Percentiles rank a stretch among this genome's conserved stretches.
Evolutionary conservation across 1,139 yeast species (phyloP).

Genomic region (Geotrichum candidum): DNA sequence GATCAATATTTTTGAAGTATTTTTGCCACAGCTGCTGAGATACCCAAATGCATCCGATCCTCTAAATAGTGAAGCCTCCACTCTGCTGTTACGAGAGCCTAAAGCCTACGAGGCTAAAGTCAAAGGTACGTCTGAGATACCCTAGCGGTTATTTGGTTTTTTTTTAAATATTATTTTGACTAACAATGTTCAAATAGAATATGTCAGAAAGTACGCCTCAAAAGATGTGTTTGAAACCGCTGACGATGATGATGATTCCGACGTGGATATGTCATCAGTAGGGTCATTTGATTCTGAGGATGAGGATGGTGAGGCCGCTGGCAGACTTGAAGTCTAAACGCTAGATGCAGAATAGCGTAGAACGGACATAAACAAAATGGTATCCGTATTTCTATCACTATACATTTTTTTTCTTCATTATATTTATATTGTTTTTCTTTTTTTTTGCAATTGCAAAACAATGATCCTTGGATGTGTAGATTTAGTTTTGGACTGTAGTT

Average conservation of each 20-base stretch:
- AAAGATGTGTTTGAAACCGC: slow-evolving; percentile 35
- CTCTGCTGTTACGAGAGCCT: slow-evolving; percentile 68
- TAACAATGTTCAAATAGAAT: slow-evolving; percentile 31
- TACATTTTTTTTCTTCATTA: neutral
- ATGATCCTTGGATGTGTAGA: neutral
- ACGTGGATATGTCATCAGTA: slow-evolving; percentile 42
- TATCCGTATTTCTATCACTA: neutral
- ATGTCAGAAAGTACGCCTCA: slow-evolving; percentile 71
- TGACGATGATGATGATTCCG: slow-evolving; percentile 37
- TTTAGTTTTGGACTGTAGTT: neutral
- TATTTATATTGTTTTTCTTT: neutral
- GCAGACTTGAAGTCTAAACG: slow-evolving; percentile 36
- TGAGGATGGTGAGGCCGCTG: slow-evolving; percentile 43
- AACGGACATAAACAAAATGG: neutral
- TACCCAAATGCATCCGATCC: slow-evolving; percentile 97
- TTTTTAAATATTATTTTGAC: neutral
- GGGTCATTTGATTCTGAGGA: slow-evolving; percentile 44
- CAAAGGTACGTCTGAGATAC: slow-evolving; percentile 32
- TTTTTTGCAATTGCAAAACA: neutral
- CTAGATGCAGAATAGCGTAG: neutral
- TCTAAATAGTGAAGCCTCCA: slow-evolving; percentile 84
- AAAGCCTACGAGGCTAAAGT: slow-evolving; percentile 64
- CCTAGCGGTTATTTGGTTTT: neutral
- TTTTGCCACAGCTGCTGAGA: slow-evolving; percentile 82
- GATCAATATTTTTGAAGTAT: slow-evolving; percentile 84